These are phyloP conservation scores for Penicillium crystallinum DNA, from an alignment of 495 filamentous ascomycete genomes.

Conservation along the genomic window DNA sequence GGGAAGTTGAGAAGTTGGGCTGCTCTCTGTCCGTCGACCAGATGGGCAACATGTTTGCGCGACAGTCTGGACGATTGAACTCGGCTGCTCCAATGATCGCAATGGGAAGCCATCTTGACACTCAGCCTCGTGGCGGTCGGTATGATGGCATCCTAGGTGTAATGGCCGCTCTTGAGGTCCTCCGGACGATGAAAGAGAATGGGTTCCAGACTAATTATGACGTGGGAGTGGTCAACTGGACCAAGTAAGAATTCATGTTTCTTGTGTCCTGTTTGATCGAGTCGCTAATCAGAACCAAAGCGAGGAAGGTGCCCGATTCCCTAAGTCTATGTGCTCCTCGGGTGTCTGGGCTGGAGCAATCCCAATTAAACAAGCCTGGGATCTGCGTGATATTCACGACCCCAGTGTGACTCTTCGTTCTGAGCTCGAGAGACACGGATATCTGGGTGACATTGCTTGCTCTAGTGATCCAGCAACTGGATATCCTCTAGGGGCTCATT, in stretches of 20 bases:
- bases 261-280: constrained; percentile 9
- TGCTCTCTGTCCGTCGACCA: constrained; percentile 54
- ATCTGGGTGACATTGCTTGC: constrained; percentile 48
- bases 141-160: constrained; percentile 70
- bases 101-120: constrained; percentile 47
- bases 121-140: constrained; percentile 68
- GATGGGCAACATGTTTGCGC: constrained; percentile 71
- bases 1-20: constrained; percentile 54
- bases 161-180: constrained; percentile 61
- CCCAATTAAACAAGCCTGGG: constrained; percentile 55
- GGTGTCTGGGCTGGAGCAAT: constrained; percentile 69
- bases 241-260: constrained; percentile 41
- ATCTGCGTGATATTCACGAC: constrained; percentile 45
- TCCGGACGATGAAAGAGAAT: constrained; percentile 60
- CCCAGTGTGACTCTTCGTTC: constrained; percentile 48
- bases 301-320: constrained; percentile 75
- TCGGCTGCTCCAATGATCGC: constrained; percentile 36
- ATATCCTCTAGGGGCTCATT: constrained; percentile 59
- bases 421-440: constrained; percentile 64
- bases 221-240: constrained; percentile 71
- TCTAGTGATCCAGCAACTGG: constrained; percentile 31
- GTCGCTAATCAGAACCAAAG: constrained; percentile 17
- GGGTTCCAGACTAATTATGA: constrained; percentile 57
- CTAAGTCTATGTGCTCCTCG: constrained; percentile 67
- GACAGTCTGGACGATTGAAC: constrained; percentile 47